Conservation (phyloP, 148 eudicot genomes). For the Rhododendron simsii region DNA sequence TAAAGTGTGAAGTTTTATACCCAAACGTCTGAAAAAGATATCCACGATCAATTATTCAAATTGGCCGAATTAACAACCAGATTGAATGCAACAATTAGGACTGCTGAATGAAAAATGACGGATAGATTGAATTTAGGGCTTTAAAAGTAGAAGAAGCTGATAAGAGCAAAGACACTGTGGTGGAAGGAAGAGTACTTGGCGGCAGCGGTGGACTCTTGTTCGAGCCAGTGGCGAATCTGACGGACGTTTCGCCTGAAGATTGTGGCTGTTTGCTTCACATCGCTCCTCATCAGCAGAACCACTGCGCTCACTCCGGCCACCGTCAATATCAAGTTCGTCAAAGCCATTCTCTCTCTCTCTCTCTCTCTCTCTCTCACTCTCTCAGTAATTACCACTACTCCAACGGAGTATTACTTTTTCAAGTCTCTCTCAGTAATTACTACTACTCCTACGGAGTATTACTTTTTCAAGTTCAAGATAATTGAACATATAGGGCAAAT, state of each 20-base stretch:
- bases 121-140: neutral
- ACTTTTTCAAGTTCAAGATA: no score
- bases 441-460: no score
- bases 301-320: slow-evolving; percentile 80
- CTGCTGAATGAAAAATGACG: neutral
- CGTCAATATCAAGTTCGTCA: slow-evolving; percentile 70
- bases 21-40: neutral
- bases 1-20: no score
- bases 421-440: no score
- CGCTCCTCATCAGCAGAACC: slow-evolving; percentile 62
- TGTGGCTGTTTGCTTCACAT: slow-evolving; percentile 66
- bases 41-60: neutral
- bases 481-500: no score
- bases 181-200: slow-evolving; percentile 47
- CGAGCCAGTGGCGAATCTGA: slow-evolving; percentile 85
- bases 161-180: neutral
- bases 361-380: neutral
- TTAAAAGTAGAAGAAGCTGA: neutral
- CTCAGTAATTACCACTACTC: neutral
- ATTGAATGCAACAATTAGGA: neutral
- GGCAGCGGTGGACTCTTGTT: slow-evolving; percentile 65
- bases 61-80: neutral
- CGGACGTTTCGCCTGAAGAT: slow-evolving; percentile 69
- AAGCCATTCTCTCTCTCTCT: slow-evolving; percentile 38
- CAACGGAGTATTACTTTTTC: no score